Evolutionary conservation across 1,284 basidiomycete species (phyloP).

Genomic region (Austropuccinia psidii): DNA sequence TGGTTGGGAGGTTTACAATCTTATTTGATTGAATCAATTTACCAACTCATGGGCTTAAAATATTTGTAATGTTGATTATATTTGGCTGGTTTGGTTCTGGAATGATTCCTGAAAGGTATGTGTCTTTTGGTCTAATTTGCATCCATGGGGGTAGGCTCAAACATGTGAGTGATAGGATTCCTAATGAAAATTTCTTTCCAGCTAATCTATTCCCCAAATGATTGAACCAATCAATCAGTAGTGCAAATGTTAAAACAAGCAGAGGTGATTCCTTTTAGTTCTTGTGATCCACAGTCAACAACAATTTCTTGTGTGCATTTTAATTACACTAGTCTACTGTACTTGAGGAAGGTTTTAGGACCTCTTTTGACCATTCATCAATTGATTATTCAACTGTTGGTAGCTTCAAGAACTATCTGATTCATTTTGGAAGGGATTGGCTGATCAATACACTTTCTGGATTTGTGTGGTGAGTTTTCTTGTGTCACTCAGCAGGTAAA

Average conservation of each 20-base stretch:
- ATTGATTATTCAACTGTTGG: conserved; percentile 3
- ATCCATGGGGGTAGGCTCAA: not conserved
- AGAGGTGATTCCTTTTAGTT: too few species aligned
- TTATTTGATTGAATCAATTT: not conserved
- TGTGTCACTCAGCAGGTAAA: too few species aligned
- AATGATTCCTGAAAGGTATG: not conserved
- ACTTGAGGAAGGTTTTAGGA: too few species aligned
- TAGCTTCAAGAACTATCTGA: not conserved
- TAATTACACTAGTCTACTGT: not conserved
- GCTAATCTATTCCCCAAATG: not conserved
- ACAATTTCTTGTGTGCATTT: not conserved
- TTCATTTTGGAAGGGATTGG: not conserved
- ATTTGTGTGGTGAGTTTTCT: too few species aligned
- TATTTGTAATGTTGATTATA: not conserved
- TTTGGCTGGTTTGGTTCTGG: not conserved
- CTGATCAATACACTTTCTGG: too few species aligned
- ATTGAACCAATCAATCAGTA: conserved; percentile 14
- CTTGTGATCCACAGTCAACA: too few species aligned
- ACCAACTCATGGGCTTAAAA: not conserved
- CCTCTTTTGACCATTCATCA: conserved; percentile 24
- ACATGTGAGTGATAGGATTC: not conserved
- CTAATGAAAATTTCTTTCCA: not conserved
- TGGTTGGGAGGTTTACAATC: not conserved
- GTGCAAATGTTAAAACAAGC: not conserved
- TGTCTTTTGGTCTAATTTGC: not conserved